Percentiles rank a stretch among this genome's conserved stretches.
These are phyloP conservation scores for Chondrus crispus DNA, from an alignment of 23 red algal genomes.

Conservation along the genomic window DNA sequence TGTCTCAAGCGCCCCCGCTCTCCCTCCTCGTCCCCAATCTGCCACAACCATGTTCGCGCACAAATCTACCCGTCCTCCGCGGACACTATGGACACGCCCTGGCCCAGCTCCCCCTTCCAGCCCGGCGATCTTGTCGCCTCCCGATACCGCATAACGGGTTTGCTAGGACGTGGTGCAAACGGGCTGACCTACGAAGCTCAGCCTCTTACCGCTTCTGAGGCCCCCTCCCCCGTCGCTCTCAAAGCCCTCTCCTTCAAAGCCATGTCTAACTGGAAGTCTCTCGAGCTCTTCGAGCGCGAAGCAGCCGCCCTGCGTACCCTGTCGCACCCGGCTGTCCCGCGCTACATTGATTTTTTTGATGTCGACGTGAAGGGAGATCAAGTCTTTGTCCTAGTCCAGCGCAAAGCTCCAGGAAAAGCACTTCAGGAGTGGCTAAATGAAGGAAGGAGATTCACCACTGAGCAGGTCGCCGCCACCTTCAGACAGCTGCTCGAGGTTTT, in stretches of 20 bases:
- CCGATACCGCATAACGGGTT: conserved; percentile 10
- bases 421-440: conserved; percentile 37
- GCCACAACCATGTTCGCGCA: too few species aligned
- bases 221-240: conserved; percentile 29
- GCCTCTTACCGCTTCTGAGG: background rate
- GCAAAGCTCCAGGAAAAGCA: conserved; percentile 20
- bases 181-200: conserved; percentile 57
- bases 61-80: background rate
- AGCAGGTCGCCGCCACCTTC: conserved; percentile 31
- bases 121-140: conserved; percentile 8
- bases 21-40: too few species aligned
- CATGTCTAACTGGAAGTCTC: conserved; percentile 35
- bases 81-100: background rate
- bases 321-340: conserved; percentile 52
- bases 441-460: conserved; percentile 20
- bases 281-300: conserved; percentile 72
- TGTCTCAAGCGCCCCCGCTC: too few species aligned
- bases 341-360: conserved; percentile 50
- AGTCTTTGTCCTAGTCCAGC: conserved; percentile 46
- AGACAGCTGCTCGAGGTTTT: conserved; percentile 45
- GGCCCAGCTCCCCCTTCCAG: conserved; percentile 18
- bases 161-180: conserved; percentile 42
- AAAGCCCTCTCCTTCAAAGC: conserved; percentile 55
- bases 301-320: conserved; percentile 15
- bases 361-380: conserved; percentile 3